Conservation (phyloP, 2,329 filamentous ascomycete genomes). For the Pyrenophora graminea region DNA sequence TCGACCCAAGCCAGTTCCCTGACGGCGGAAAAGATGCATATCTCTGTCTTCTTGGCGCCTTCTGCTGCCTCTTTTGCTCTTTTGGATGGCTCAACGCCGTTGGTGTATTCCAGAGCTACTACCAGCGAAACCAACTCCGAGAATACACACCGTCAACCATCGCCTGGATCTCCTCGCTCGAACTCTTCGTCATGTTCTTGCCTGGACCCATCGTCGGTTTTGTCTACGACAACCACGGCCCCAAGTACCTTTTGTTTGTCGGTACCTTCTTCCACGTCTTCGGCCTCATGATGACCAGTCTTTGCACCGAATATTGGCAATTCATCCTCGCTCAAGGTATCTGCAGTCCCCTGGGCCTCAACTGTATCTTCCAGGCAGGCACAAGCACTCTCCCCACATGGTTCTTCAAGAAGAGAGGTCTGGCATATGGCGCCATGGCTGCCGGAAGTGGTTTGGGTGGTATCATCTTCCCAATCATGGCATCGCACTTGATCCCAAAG, state of each 20-base stretch:
- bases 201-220: conserved; percentile 66
- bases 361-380: conserved; percentile 58
- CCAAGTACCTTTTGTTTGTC: conserved; percentile 57
- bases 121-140: conserved; percentile 48
- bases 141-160: conserved; percentile 48
- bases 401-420: conserved; percentile 57
- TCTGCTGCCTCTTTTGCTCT: conserved; percentile 37
- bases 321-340: conserved; percentile 60
- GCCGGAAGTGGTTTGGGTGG: conserved; percentile 55
- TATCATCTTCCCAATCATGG: background rate
- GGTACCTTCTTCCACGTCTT: conserved; percentile 63
- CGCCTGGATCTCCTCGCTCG: conserved; percentile 52
- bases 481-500: conserved; percentile 53
- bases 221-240: conserved; percentile 65
- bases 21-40: conserved; percentile 46
- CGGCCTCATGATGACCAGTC: conserved; percentile 65
- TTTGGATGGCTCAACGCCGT: conserved; percentile 53
- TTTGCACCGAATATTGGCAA: conserved; percentile 61
- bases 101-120: conserved; percentile 55
- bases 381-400: conserved; percentile 51
- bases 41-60: conserved; percentile 34
- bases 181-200: conserved; percentile 56
- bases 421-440: conserved; percentile 55
- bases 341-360: conserved; percentile 56
- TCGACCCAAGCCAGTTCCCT: conserved; percentile 41